Conservation (phyloP, 257 asterid species). For the Gentiana macrophylla region DNA sequence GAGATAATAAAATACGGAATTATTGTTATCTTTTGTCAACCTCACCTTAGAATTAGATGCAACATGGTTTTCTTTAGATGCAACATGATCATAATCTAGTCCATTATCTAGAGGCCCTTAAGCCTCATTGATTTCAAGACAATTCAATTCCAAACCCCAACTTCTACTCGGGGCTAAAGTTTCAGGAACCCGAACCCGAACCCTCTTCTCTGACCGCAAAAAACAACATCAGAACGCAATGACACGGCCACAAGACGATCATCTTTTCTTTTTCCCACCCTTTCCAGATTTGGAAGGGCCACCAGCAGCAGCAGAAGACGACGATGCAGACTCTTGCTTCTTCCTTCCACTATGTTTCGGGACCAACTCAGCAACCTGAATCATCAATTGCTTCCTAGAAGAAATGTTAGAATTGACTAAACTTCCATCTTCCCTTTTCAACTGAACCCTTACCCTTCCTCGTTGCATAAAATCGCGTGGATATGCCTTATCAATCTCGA, state of each 20-base stretch:
- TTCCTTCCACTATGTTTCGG: slow-evolving; percentile 86
- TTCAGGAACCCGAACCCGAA: too few relatives aligned
- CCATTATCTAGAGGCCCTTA: too few relatives aligned
- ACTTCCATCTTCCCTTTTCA: slow-evolving; percentile 81
- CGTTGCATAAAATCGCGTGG: slow-evolving; percentile 97
- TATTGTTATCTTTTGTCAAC: too few relatives aligned
- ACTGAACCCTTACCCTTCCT: slow-evolving; percentile 84
- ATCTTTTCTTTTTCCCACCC: slow-evolving; percentile 85
- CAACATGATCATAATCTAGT: too few relatives aligned
- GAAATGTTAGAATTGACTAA: slow-evolving; percentile 62
- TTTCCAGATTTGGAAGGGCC: slow-evolving; percentile 72
- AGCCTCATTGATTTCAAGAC: too few relatives aligned
- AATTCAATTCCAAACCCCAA: too few relatives aligned
- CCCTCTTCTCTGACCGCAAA: too few relatives aligned
- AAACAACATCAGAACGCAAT: too few relatives aligned
- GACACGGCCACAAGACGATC: slow-evolving; percentile 1
- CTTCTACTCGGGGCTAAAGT: too few relatives aligned
- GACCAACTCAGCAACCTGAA: slow-evolving; percentile 74
- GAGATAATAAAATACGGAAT: too few relatives aligned
- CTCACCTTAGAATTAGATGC: too few relatives aligned
- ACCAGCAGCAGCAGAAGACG: slow-evolving; percentile 34
- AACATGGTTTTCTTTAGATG: too few relatives aligned
- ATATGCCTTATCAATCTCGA: slow-evolving; percentile 93
- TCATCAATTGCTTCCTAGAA: slow-evolving; percentile 83
- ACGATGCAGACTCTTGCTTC: slow-evolving; percentile 71